Base-by-base conservation (phyloP, 176 grass and related monocot genomes). In the Saccharum spontaneum region DNA sequence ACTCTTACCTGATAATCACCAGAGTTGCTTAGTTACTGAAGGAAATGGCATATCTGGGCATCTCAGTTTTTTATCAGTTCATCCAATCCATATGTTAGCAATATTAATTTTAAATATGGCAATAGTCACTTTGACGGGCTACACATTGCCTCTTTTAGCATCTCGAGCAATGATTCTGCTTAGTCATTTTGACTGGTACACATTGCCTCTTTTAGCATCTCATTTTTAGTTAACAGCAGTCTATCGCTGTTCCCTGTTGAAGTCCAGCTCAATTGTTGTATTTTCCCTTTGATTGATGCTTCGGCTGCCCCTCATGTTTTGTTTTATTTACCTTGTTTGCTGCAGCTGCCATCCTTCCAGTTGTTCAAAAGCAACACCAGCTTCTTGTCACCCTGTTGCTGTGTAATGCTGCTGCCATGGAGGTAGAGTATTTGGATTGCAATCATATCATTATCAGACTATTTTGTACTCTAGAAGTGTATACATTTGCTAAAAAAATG, bases 291-390 rank as follows among this genome's bases (percentile, higher is more conserved):
- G 3, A 60, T 38, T 26, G 38, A 74, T 78, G 13, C 26, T 75
- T 62, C 37, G 76, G 45, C 73, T 81, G 18, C 49, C 70, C 18
- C 71, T 41, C 9, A 18, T 70, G 3, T 28, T 33, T 82, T 85
- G 31, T 13, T 69, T 76, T 75, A 17, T 12, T 5, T 77, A 31
- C 50, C 57, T 71, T 87, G 26, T 81, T 89, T 83, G 26, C 61
- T 87, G 71, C 88, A 99, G 97, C 97, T 89, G 55, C 88, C 33
- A 99, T 99, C 79, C 90, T 99, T 55, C 97, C 97, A 72, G 97
- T 99, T 77, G 97, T 99, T 92, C 97, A 99, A 84, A 99, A 99
- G 79, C 97, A 97, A 71, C 97, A 99, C 76, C 97, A 97, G 79
- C 94, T 99, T 85, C 93, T 99, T 84, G 97, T 99, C 86, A 99